A percentile compares a stretch with the other conserved stretches of the same genome.
Conservation (phyloP, 2,329 filamentous ascomycete species). For the Monosporascus sp. region DNA sequence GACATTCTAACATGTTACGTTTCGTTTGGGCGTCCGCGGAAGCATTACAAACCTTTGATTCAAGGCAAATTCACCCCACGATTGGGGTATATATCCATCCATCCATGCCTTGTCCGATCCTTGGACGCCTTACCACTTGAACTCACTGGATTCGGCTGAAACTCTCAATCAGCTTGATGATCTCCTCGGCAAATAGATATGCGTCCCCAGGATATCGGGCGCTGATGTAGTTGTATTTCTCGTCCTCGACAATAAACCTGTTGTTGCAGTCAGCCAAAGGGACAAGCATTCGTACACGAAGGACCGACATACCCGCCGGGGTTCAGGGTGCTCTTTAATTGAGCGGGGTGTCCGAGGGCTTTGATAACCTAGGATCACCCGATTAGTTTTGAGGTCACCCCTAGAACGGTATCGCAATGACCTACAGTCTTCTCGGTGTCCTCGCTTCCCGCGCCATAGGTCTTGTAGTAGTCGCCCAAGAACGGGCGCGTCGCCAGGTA, state of each 20-base stretch:
- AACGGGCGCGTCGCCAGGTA: constrained; percentile 45
- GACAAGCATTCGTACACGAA: too few species aligned
- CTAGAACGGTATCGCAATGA: background rate
- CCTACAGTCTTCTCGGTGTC: constrained; percentile 43
- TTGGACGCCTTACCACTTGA: constrained; percentile 2
- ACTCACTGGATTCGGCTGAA: constrained; percentile 19
- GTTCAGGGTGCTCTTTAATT: constrained; percentile 40
- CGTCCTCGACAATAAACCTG: constrained; percentile 45
- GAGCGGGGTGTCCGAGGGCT: constrained; percentile 34
- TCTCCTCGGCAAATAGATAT: constrained; percentile 35
- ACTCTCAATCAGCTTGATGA: constrained; percentile 35
- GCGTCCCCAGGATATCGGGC: constrained; percentile 42
- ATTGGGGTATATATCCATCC: background rate
- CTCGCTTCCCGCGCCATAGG: constrained; percentile 46
- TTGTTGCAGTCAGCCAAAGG: background rate
- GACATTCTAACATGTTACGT: background rate
- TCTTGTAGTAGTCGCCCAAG: constrained; percentile 53
- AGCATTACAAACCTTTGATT: constrained; percentile 3
- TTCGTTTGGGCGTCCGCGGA: background rate
- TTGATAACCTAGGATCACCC: constrained; percentile 34
- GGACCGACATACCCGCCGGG: constrained; percentile 34
- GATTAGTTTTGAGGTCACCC: background rate
- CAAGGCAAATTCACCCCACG: background rate
- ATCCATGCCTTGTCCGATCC: background rate
- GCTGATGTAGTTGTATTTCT: constrained; percentile 45